Percentiles rank a stretch among this genome's conserved stretches.
Evolutionary conservation across 768 basidiomycete genomes (phyloP).

Genomic region (Kwoniella dejecticola): DNA sequence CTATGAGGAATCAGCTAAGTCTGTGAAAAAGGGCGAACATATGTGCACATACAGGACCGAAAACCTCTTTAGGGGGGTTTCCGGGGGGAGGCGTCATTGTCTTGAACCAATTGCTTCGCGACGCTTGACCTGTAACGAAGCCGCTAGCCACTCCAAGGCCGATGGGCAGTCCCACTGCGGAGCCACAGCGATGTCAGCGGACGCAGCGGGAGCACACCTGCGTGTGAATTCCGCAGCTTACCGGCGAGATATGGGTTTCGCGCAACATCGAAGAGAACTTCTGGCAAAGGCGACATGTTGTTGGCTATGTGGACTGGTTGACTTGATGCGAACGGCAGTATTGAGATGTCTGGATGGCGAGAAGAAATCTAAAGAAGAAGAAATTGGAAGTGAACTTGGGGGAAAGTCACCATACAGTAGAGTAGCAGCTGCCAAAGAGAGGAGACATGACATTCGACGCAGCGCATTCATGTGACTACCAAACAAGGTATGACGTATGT

Average conservation of each 20-base stretch:
- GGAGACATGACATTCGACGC: too few species aligned
- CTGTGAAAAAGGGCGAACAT: conserved; percentile 56
- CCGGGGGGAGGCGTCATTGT: conserved; percentile 62
- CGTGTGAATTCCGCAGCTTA: conserved; percentile 17
- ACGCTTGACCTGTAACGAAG: conserved; percentile 59
- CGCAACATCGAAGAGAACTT: conserved; percentile 62
- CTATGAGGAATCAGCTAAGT: conserved; percentile 21
- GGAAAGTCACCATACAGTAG: too few species aligned
- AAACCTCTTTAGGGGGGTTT: conserved; percentile 61
- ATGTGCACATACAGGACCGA: conserved; percentile 65
- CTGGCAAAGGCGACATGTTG: conserved; percentile 59
- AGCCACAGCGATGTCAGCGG: too few species aligned
- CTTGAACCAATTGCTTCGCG: conserved; percentile 66
- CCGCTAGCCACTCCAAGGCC: conserved; percentile 64
- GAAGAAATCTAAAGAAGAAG: neutral
- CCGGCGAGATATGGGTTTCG: conserved; percentile 63
- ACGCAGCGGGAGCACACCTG: too few species aligned
- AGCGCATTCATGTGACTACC: too few species aligned
- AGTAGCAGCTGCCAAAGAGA: too few species aligned
- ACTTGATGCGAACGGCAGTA: neutral
- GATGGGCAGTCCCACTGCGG: conserved; percentile 63
- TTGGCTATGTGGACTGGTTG: conserved; percentile 1
- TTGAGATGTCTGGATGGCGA: neutral
- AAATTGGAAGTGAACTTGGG: too few species aligned
- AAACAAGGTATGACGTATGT: too few species aligned